A percentile compares a stretch with the other conserved stretches of the same genome.
Conservation (phyloP, 106 monocot species). For the Platanthera guangdongensis region DNA sequence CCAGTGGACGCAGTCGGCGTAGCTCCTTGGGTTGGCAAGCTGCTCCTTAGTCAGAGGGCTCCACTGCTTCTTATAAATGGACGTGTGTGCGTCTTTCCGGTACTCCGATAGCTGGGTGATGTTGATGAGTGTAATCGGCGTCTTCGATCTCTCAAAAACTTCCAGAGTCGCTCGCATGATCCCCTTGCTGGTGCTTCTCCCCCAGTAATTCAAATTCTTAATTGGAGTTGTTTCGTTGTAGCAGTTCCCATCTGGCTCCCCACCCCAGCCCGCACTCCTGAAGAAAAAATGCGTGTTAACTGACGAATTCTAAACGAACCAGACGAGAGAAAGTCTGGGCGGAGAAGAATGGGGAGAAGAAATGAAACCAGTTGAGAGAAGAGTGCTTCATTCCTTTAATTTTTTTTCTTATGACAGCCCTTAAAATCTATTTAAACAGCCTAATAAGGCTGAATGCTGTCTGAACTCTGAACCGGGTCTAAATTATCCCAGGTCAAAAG, state of each 20-base stretch:
- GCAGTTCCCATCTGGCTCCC: constrained; percentile 53
- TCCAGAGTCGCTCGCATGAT: constrained; percentile 51
- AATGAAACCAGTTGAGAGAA: no score
- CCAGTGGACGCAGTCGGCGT: constrained; percentile 71
- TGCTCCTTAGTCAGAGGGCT: constrained; percentile 53
- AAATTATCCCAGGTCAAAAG: no score
- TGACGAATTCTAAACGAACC: not conserved
- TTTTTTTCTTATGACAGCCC: no score
- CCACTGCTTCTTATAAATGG: constrained; percentile 76
- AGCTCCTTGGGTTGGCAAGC: constrained; percentile 50
- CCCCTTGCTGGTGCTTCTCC: constrained; percentile 38
- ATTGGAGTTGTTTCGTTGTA: constrained; percentile 65
- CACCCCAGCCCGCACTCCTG: constrained; percentile 65
- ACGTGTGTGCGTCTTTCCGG: constrained; percentile 77
- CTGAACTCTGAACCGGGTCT: no score
- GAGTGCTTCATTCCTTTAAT: no score
- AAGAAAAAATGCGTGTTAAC: not conserved
- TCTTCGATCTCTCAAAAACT: constrained; percentile 30
- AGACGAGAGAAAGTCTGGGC: not conserved
- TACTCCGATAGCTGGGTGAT: constrained; percentile 75
- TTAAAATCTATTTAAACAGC: no score
- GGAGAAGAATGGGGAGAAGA: no score
- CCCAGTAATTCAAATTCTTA: constrained; percentile 48
- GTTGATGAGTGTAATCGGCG: constrained; percentile 46
- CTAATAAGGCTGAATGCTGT: no score